These are phyloP conservation scores for Tolypocladium guangdongense DNA, from an alignment of 2,329 filamentous ascomycete genomes.

Conservation along the genomic window DNA sequence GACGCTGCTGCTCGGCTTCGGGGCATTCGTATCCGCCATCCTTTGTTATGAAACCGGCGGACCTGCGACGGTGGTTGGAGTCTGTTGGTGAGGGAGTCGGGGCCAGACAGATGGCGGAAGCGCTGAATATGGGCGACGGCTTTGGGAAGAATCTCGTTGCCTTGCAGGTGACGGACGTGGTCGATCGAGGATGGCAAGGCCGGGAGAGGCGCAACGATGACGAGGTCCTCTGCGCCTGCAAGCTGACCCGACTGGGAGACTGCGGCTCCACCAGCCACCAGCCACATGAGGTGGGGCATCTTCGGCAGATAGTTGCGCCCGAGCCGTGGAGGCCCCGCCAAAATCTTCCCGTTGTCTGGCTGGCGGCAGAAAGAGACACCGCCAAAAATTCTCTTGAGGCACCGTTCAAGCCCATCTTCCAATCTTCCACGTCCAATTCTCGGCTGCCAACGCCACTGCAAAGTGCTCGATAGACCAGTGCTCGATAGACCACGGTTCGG, in stretches of 20 bases:
- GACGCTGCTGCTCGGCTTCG: constrained; percentile 98
- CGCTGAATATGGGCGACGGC: background rate
- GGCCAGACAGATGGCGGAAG: background rate
- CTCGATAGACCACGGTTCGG: background rate
- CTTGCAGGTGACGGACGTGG: background rate
- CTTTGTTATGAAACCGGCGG: background rate
- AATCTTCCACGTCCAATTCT: background rate
- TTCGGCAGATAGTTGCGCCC: constrained; percentile 9
- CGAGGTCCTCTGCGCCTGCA: constrained; percentile 8
- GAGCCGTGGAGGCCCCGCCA: constrained; percentile 5
- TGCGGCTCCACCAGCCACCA: background rate
- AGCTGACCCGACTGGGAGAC: background rate
- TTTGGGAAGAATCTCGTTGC: background rate
- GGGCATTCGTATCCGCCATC: constrained; percentile 44
- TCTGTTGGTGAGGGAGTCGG: too few relatives aligned
- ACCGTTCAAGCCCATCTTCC: background rate
- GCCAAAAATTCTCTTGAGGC: constrained; percentile 20
- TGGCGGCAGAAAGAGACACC: constrained; percentile 14
- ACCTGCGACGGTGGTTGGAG: background rate
- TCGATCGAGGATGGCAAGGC: constrained; percentile 1
- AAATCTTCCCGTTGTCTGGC: constrained; percentile 1
- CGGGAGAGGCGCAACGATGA: constrained; percentile 16
- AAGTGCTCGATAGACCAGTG: background rate
- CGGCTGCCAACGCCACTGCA: background rate
- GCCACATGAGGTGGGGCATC: background rate